Evolutionary conservation across 2,329 filamentous ascomycete species (phyloP).

Genomic region (Colletotrichum truncatum): DNA sequence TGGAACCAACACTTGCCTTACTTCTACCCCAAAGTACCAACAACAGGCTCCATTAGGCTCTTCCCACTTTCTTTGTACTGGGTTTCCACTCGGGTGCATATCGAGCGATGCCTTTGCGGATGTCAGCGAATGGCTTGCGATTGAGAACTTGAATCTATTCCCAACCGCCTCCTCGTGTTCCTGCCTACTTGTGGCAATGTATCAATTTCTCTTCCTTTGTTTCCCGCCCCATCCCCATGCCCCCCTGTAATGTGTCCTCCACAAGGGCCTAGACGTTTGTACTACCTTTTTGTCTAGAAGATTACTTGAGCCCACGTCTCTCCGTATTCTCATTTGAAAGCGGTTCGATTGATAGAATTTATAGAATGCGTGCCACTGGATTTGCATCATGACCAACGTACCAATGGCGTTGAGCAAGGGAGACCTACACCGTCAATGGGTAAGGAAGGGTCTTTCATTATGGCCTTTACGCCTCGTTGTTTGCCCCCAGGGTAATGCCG

Average conservation of each 20-base stretch:
- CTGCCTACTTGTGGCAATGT: background rate
- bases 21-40: slow-evolving; percentile 5
- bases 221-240: background rate
- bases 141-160: background rate
- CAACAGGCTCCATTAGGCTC: background rate
- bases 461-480: background rate
- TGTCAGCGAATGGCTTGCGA: background rate
- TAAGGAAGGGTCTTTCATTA: background rate
- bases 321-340: background rate
- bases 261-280: background rate
- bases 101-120: background rate
- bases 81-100: background rate
- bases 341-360: background rate
- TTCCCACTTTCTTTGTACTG: background rate
- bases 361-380: background rate
- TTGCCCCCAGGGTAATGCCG: background rate
- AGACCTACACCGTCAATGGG: background rate
- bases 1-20: slow-evolving; percentile 9
- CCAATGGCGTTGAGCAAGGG: slow-evolving; percentile 1
- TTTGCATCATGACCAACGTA: background rate
- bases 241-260: background rate
- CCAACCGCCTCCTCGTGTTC: background rate
- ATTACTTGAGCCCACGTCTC: background rate
- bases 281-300: background rate
- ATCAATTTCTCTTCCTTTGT: background rate